Conservation (phyloP, 768 basidiomycete genomes). For the Baorangia bicolor region DNA sequence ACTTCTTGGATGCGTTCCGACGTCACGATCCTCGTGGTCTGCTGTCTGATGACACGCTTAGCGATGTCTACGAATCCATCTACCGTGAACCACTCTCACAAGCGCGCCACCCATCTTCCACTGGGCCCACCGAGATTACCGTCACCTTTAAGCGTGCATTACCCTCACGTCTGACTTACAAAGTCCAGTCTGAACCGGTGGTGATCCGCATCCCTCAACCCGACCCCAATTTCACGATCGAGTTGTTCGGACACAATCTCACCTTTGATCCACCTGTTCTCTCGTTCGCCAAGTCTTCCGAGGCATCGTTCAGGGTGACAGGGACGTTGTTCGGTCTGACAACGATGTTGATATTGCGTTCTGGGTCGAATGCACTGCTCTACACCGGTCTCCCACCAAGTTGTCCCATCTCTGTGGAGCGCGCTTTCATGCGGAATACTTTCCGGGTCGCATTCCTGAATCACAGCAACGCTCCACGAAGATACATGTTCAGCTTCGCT, state of each 20-base stretch:
- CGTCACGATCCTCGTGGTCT: constrained; percentile 68
- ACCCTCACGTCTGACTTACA: constrained; percentile 80
- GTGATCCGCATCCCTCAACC: constrained; percentile 81
- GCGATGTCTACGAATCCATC: constrained; percentile 78
- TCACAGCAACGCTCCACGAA: constrained; percentile 64
- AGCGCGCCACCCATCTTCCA: constrained; percentile 50
- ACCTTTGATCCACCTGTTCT: constrained; percentile 85
- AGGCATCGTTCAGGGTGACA: constrained; percentile 88
- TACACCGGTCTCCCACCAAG: constrained; percentile 83
- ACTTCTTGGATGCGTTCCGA: constrained; percentile 84
- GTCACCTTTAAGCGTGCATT: constrained; percentile 74
- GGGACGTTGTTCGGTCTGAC: constrained; percentile 83
- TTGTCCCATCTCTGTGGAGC: constrained; percentile 76
- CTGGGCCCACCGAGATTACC: constrained; percentile 45
- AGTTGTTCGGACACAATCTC: constrained; percentile 85
- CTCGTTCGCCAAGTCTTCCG: constrained; percentile 71
- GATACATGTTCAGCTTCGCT: constrained; percentile 94
- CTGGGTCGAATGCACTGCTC: constrained; percentile 77
- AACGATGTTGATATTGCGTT: constrained; percentile 78
- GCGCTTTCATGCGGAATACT: constrained; percentile 95
- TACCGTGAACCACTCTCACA: constrained; percentile 70
- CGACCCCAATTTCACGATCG: constrained; percentile 80
- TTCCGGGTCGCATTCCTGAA: constrained; percentile 88
- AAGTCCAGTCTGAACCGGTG: constrained; percentile 84
- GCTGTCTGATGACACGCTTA: constrained; percentile 73